Base-by-base conservation (phyloP, 306 rosid genomes). In the Dryas alaskensis region DNA sequence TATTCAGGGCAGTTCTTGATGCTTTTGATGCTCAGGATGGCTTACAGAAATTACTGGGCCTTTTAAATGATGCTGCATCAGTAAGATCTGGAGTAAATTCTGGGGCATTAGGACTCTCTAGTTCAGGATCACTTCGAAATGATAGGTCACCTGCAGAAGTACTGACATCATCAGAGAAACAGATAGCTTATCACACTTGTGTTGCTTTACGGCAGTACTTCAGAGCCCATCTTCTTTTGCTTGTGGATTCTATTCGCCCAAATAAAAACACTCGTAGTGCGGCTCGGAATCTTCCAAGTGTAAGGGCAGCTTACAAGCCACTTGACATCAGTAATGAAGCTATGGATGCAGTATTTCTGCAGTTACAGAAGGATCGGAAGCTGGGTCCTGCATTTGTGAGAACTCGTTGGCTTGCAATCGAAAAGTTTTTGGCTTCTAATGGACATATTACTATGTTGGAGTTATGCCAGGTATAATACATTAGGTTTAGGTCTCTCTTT, bases 21-120 rank as follows among this genome's bases (percentile, higher is more conserved):
- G 98, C 97, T 61, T 95, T 95, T 83, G 99, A 95, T 80, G 83
- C 90, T 48, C 97, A 90, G 73, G 96, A 90, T 76, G 97, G 99
- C 64, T 84, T 95, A 67, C 96, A 88, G 65, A 92, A 90, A 81
- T 70, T 92, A 77, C 87, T 95, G 22, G 89, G 88, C 66, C 91
- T 87, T 76, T 81, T 95, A 69, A 88, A 88, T 80, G 99, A 92
- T 72, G 98, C 96, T 63, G 98, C 96, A 13, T 82, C 85, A 0
- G 95, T 95, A 63, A 90, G 99, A 73, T 91, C 99, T 5, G 99
- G 99, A 65, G 90, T 83, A 70, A 95, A 91, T 79, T 83, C 98
- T 52, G 92, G 96, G 71, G 78, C 92, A 45, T 64, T 94, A 78
- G 87, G 91, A 60, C 84, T 90, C 63, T 78, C 97, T 62, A 76